Evolutionary conservation across 352 stramenopile genomes (phyloP).

Genomic region (Globisporangium acanthophoron): DNA sequence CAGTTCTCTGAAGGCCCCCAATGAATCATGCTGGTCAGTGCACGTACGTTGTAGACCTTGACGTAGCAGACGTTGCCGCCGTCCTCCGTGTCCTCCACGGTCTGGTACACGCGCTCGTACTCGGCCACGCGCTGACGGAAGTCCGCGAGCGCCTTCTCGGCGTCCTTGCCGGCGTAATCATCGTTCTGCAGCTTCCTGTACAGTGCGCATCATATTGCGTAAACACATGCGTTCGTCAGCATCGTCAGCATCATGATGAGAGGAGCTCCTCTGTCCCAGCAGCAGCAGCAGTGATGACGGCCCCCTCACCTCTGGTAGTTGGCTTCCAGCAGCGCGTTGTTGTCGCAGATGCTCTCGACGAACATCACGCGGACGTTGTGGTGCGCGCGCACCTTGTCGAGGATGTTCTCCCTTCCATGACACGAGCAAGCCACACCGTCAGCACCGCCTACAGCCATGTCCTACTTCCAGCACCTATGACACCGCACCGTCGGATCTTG

Average conservation of each 20-base stretch:
- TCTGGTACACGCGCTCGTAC: constrained; percentile 93
- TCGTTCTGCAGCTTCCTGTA: constrained; percentile 74
- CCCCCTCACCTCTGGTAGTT: constrained; percentile 81
- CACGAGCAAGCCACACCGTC: constrained; percentile 2
- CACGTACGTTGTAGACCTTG: constrained; percentile 88
- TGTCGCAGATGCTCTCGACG: constrained; percentile 94
- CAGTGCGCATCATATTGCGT: not conserved
- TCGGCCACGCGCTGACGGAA: constrained; percentile 85
- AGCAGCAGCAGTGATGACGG: not conserved
- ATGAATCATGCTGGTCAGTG: not conserved
- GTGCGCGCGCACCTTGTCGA: constrained; percentile 57
- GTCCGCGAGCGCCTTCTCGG: constrained; percentile 85
- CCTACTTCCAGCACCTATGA: constrained; percentile 6
- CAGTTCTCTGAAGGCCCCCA: not conserved
- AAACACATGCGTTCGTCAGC: constrained; percentile 14
- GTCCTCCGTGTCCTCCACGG: constrained; percentile 84
- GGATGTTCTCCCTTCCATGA: constrained; percentile 38
- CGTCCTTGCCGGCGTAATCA: constrained; percentile 87
- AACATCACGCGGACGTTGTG: constrained; percentile 88
- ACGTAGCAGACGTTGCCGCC: constrained; percentile 84
- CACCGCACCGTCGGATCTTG: constrained; percentile 39
- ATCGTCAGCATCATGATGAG: constrained; percentile 5
- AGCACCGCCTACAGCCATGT: not conserved
- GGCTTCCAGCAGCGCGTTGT: constrained; percentile 85
- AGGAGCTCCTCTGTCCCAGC: not conserved